phyloP scores from a whole-genome alignment of 176 grass and related monocot genomes.

The Oryza australiensis region DNA sequence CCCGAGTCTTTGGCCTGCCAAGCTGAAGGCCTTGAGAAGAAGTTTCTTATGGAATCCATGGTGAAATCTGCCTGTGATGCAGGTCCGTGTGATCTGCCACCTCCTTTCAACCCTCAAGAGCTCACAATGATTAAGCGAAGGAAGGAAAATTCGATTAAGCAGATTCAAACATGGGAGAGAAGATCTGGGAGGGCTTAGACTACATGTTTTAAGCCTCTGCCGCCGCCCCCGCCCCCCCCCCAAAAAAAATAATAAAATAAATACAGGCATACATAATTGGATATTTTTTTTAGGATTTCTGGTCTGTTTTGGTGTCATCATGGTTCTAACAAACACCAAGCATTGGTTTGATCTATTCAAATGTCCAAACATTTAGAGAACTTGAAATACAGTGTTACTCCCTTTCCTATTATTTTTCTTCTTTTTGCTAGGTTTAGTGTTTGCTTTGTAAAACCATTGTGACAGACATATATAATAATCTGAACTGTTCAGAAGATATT shows the following conservation, averaged over 20 bases:
- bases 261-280: background rate
- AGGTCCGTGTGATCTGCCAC: constrained; percentile 61
- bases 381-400: background rate
- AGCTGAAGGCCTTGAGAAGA: constrained; percentile 48
- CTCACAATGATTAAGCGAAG: constrained; percentile 41
- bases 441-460: constrained; percentile 27
- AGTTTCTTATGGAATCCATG: constrained; percentile 76
- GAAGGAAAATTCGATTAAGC: constrained; percentile 67
- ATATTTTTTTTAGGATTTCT: background rate
- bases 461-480: background rate
- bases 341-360: background rate
- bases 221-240: no score
- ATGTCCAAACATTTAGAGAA: constrained; percentile 8
- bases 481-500: background rate
- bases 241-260: no score
- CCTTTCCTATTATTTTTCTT: background rate
- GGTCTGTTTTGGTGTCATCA: background rate
- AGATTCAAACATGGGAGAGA: constrained; percentile 70
- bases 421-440: background rate
- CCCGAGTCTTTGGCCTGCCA: constrained; percentile 76
- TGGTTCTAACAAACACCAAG: background rate
- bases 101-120: constrained; percentile 54
- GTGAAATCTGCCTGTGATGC: constrained; percentile 42
- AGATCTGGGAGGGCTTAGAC: constrained; percentile 20
- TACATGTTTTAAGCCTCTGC: background rate